These are phyloP conservation scores for Sonneratia alba DNA, from an alignment of 345 rosid species.

Conservation along the genomic window DNA sequence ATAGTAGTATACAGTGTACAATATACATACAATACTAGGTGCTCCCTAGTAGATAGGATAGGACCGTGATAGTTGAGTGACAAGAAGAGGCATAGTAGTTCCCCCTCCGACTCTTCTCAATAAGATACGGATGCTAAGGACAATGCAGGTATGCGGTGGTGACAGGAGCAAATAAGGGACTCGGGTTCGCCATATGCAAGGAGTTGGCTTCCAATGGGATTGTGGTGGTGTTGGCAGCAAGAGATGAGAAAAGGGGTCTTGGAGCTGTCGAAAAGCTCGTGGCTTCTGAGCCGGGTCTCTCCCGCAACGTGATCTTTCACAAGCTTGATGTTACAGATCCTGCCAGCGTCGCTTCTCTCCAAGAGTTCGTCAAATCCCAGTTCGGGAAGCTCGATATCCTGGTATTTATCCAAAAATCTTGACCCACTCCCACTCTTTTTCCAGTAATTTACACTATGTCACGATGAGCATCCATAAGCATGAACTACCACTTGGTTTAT, in stretches of 20 bases:
- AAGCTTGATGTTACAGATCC: slow-evolving; percentile 20
- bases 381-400: slow-evolving; percentile 26
- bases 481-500: no score
- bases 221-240: slow-evolving; percentile 17
- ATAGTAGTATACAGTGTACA: no score
- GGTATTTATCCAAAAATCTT: slow-evolving; percentile 2
- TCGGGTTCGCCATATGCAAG: slow-evolving; percentile 23
- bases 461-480: no score
- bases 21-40: no score
- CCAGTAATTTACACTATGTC: no score
- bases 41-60: no score
- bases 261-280: slow-evolving; percentile 17
- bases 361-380: slow-evolving; percentile 12
- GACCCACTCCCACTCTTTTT: no score
- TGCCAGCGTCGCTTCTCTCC: slow-evolving; percentile 17
- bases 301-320: slow-evolving; percentile 14
- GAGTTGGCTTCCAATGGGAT: slow-evolving; percentile 21
- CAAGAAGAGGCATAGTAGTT: no score
- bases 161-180: slow-evolving; percentile 19
- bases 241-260: slow-evolving; percentile 24
- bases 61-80: no score
- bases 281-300: slow-evolving; percentile 6
- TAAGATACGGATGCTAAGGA: neutral
- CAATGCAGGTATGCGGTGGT: slow-evolving; percentile 16
- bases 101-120: no score